Percentiles rank a stretch among this genome's conserved stretches.
Conservation (phyloP, 306 rosid species). For the Biancaea sappan region DNA sequence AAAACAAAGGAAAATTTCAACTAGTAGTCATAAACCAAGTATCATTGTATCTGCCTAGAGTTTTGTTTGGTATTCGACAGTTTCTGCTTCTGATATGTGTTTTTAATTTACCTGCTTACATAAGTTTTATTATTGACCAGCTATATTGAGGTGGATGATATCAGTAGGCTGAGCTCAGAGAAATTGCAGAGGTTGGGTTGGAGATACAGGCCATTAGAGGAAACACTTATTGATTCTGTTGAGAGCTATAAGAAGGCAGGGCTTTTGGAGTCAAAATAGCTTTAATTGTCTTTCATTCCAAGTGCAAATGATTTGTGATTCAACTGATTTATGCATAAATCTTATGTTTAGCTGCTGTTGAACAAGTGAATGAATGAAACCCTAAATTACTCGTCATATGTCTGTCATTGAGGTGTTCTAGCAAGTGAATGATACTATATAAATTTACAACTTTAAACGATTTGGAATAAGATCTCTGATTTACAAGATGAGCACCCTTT, state of each 20-base stretch:
- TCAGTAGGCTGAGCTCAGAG: constrained; percentile 40
- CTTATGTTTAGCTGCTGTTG: background rate
- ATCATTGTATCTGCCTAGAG: background rate
- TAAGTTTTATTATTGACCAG: constrained; percentile 40
- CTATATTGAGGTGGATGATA: constrained; percentile 39
- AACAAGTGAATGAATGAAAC: background rate
- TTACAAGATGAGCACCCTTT: background rate
- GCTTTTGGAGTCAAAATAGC: constrained; percentile 29
- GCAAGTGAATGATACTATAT: background rate
- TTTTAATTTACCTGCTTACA: background rate
- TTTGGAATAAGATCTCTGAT: background rate
- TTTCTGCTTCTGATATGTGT: background rate
- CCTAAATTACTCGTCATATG: background rate
- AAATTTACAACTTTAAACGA: background rate
- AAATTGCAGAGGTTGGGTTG: constrained; percentile 65
- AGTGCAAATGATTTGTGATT: constrained; percentile 12
- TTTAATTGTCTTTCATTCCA: background rate
- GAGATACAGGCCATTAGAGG: constrained; percentile 58
- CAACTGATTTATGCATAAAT: background rate
- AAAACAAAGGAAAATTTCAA: background rate
- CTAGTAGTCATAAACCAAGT: constrained; percentile 9
- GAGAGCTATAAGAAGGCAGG: constrained; percentile 47
- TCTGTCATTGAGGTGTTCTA: background rate
- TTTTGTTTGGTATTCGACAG: background rate
- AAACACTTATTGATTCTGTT: constrained; percentile 62